A percentile compares a stretch with the other conserved stretches of the same genome.
Evolutionary conservation across 169 alveolate genomes (phyloP).

Genomic region (Eimeria sp.): DNA sequence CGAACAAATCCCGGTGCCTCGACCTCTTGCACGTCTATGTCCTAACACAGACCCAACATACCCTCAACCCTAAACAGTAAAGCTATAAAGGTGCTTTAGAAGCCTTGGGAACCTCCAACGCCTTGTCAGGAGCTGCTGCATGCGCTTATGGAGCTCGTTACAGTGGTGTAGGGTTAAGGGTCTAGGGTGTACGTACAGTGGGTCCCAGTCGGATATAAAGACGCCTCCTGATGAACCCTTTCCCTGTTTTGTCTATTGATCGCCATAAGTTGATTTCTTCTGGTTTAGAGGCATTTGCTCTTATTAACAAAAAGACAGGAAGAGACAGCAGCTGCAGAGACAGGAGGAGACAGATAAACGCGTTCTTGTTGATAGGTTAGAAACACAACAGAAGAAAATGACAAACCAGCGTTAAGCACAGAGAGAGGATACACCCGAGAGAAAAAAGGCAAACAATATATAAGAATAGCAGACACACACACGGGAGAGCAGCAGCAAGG

Average conservation of each 20-base stretch:
- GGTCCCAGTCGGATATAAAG: background rate
- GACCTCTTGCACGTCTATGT: slow-evolving; percentile 12
- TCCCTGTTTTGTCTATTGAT: slow-evolving; percentile 23
- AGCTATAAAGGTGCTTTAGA: background rate
- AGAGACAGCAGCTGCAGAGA: slow-evolving; percentile 12
- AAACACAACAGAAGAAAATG: background rate
- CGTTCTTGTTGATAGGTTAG: too few relatives aligned
- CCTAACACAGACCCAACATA: background rate
- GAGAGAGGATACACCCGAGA: background rate
- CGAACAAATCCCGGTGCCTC: slow-evolving; percentile 63
- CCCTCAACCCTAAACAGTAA: slow-evolving; percentile 31
- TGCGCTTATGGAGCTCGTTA: background rate
- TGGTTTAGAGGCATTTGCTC: background rate
- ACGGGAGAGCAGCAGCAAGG: background rate
- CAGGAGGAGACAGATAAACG: background rate
- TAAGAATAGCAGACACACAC: background rate
- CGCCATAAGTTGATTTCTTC: slow-evolving; percentile 19
- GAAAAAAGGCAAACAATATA: too few relatives aligned
- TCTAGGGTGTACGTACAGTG: background rate
- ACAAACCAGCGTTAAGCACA: background rate
- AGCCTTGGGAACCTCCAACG: background rate
- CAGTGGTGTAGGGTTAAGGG: background rate
- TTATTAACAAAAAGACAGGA: background rate
- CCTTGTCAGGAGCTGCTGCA: background rate
- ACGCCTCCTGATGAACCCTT: slow-evolving; percentile 37